Conservation (phyloP, 2,329 filamentous ascomycete species). For the Botryotinia calthae region DNA sequence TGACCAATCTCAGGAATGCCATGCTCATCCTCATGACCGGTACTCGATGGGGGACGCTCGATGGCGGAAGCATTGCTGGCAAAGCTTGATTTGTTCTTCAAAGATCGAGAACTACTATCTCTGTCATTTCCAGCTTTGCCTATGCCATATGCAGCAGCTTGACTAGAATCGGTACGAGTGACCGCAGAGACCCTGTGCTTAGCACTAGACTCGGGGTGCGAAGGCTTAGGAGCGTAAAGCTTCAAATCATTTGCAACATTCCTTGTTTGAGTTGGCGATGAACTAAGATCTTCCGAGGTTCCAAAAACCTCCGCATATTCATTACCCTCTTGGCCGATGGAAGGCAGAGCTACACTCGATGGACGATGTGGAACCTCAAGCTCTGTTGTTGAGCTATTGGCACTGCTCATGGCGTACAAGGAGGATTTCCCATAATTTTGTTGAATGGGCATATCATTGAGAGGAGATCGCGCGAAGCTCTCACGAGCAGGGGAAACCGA, state of each 20-base stretch:
- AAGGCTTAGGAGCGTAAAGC: slow-evolving; percentile 85
- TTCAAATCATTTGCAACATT: slow-evolving; percentile 78
- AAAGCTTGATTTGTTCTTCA: slow-evolving; percentile 63
- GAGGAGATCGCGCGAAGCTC: slow-evolving; percentile 79
- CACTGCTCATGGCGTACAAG: slow-evolving; percentile 41
- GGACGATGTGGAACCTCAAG: slow-evolving; percentile 54
- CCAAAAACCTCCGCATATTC: slow-evolving; percentile 71
- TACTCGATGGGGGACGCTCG: slow-evolving; percentile 53
- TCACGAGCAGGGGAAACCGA: slow-evolving; percentile 74
- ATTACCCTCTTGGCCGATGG: slow-evolving; percentile 82
- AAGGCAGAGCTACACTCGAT: slow-evolving; percentile 75
- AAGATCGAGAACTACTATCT: slow-evolving; percentile 48
- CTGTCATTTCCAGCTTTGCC: slow-evolving; percentile 61
- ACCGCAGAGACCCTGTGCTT: slow-evolving; percentile 80
- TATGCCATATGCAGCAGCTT: slow-evolving; percentile 80
- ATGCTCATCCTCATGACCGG: slow-evolving; percentile 63
- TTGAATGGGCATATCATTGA: slow-evolving; percentile 66
- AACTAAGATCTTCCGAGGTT: slow-evolving; percentile 47
- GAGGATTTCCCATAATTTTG: slow-evolving; percentile 39
- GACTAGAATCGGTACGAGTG: slow-evolving; percentile 86
- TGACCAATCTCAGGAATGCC: slow-evolving; percentile 91
- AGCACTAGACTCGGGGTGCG: slow-evolving; percentile 74
- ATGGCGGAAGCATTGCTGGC: slow-evolving; percentile 47
- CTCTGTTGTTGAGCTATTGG: slow-evolving; percentile 42
- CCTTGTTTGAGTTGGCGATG: slow-evolving; percentile 68